Conservation (phyloP, 805 yeast genomes). For the Candida nitratophila region DNA sequence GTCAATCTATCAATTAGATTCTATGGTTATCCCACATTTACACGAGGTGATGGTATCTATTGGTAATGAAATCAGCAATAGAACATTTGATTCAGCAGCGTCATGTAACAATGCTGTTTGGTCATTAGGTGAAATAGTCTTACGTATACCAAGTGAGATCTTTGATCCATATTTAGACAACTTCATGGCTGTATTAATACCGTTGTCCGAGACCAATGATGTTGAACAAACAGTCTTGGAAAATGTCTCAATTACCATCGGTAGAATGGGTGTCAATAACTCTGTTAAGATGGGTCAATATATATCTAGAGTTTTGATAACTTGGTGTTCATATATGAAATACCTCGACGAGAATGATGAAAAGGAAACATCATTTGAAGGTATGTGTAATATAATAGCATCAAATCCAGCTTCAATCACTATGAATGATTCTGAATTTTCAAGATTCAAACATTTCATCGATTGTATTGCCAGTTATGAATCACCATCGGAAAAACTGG, state of each 20-base stretch:
- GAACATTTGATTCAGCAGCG: constrained; percentile 44
- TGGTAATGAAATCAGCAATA: constrained; percentile 56
- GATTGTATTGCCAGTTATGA: constrained; percentile 52
- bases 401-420: constrained; percentile 55
- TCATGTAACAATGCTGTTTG: constrained; percentile 88
- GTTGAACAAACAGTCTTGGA: constrained; percentile 64
- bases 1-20: constrained; percentile 49
- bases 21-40: constrained; percentile 39
- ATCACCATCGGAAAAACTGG: constrained; percentile 41
- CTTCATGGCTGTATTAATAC: constrained; percentile 49
- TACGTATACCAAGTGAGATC: constrained; percentile 42
- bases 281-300: constrained; percentile 56
- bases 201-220: constrained; percentile 48
- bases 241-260: constrained; percentile 84
- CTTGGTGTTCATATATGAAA: constrained; percentile 68
- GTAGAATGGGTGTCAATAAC: constrained; percentile 66
- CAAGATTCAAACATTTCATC: constrained; percentile 45
- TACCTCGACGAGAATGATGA: constrained; percentile 75
- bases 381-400: constrained; percentile 56
- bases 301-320: constrained; percentile 46
- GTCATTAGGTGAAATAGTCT: constrained; percentile 84
- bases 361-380: constrained; percentile 80
- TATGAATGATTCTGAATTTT: constrained; percentile 30
- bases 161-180: constrained; percentile 47
- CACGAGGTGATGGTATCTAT: constrained; percentile 56